phyloP scores from a whole-genome alignment of 1,284 basidiomycete species.

The Tilletiaria anomala region DNA sequence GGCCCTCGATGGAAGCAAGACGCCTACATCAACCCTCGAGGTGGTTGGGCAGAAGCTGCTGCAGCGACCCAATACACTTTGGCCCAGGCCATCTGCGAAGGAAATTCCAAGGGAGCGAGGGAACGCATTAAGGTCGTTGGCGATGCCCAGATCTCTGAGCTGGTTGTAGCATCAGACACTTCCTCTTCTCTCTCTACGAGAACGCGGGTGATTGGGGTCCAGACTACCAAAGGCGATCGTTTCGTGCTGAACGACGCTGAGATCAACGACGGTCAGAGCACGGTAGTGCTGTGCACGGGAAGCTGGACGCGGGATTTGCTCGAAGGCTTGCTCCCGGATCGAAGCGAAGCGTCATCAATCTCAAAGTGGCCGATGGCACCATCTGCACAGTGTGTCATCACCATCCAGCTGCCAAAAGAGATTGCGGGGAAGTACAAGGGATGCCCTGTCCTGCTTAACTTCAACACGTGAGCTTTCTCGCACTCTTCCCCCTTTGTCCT shows the following conservation, averaged over 20 bases:
- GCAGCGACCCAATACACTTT: slow-evolving; percentile 48
- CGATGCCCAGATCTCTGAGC: too few relatives aligned
- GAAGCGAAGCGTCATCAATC: slow-evolving; percentile 12
- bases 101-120: too few relatives aligned
- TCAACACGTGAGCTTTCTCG: too few relatives aligned
- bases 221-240: not conserved
- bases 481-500: too few relatives aligned
- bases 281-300: not conserved
- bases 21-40: slow-evolving; percentile 59
- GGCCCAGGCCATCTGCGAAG: too few relatives aligned
- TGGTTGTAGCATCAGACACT: too few relatives aligned
- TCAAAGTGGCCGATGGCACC: slow-evolving; percentile 10
- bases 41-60: slow-evolving; percentile 72
- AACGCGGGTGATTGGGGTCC: not conserved
- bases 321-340: not conserved
- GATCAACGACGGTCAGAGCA: not conserved
- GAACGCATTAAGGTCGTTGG: too few relatives aligned
- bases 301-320: not conserved
- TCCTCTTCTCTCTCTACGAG: too few relatives aligned
- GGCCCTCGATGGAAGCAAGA: too few relatives aligned
- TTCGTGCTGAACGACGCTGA: not conserved
- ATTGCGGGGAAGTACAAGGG: slow-evolving; percentile 53
- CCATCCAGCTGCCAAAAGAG: slow-evolving; percentile 56
- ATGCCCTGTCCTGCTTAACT: slow-evolving; percentile 59
- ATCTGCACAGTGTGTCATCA: slow-evolving; percentile 54